Percentiles rank a stretch among this genome's conserved stretches.
Conservation (phyloP, 148 eudicot genomes). For the Vaccinium vitisidaea region DNA sequence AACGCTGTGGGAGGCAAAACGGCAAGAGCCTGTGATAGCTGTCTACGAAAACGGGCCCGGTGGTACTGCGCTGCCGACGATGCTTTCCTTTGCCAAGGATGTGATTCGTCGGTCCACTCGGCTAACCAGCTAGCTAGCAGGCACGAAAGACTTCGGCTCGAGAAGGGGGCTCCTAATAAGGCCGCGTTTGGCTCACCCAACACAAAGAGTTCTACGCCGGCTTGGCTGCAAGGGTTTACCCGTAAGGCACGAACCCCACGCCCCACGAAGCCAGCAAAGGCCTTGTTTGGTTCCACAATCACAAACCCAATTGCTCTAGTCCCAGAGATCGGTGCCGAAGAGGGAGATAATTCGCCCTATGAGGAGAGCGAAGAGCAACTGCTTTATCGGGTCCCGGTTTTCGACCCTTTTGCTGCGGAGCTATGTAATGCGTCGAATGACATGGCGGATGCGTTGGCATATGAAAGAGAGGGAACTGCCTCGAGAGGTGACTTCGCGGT, state of each 20-base stretch:
- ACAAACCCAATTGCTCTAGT: slow-evolving; percentile 37
- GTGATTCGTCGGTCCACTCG: slow-evolving; percentile 73
- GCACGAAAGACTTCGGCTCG: slow-evolving; percentile 75
- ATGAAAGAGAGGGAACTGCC: not conserved
- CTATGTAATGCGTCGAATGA: slow-evolving; percentile 20
- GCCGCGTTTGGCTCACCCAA: slow-evolving; percentile 39
- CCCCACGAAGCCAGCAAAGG: slow-evolving; percentile 18
- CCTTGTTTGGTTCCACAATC: not conserved
- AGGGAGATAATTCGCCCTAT: slow-evolving; percentile 24
- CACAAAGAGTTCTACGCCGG: slow-evolving; percentile 31
- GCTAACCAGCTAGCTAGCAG: slow-evolving; percentile 76
- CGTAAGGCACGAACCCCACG: slow-evolving; percentile 73
- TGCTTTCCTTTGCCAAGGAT: slow-evolving; percentile 75
- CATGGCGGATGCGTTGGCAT: not conserved
- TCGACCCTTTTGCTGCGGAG: slow-evolving; percentile 54
- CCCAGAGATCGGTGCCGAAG: slow-evolving; percentile 63
- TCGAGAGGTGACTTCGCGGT: not conserved
- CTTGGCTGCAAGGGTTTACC: slow-evolving; percentile 70
- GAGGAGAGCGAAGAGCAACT: slow-evolving; percentile 66
- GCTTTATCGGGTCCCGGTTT: slow-evolving; percentile 67
- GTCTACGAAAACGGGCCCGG: slow-evolving; percentile 60
- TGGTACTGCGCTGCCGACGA: slow-evolving; percentile 88
- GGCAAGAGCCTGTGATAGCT: slow-evolving; percentile 72
- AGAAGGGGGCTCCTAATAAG: slow-evolving; percentile 42
- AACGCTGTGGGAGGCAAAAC: slow-evolving; percentile 73